A percentile compares a stretch with the other conserved stretches of the same genome.
These are phyloP conservation scores for Polygonum aviculare DNA, from an alignment of 148 eudicot genomes.

Conservation along the genomic window DNA sequence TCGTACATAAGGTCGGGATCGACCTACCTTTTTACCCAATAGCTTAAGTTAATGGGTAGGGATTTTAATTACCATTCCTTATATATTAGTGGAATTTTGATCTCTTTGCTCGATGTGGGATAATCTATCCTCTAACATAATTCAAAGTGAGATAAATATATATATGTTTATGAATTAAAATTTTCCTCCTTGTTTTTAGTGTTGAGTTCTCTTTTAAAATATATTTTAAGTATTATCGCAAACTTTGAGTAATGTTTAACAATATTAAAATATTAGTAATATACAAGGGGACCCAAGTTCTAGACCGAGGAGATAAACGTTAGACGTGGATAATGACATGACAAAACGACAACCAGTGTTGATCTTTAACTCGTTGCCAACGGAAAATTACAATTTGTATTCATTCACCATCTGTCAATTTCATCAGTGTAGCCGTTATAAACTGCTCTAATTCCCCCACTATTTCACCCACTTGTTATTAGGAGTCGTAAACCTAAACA, in stretches of 20 bases:
- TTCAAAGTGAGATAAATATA: too few species aligned
- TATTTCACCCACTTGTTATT: neutral
- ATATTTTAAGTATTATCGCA: too few species aligned
- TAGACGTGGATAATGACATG: neutral
- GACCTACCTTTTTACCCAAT: too few species aligned
- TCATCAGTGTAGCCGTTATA: conserved; percentile 1
- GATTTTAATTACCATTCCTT: too few species aligned
- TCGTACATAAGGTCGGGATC: too few species aligned
- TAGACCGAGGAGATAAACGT: neutral
- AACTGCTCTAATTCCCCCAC: neutral
- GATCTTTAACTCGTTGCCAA: neutral
- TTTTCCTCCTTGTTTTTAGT: neutral
- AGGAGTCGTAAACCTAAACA: neutral
- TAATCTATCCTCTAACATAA: too few species aligned
- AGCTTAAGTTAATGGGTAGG: too few species aligned
- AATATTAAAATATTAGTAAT: neutral
- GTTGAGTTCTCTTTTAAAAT: too few species aligned
- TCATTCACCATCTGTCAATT: neutral
- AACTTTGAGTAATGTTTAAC: too few species aligned
- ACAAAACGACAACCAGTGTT: neutral
- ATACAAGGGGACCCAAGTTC: neutral
- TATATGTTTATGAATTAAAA: too few species aligned
- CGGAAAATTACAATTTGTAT: conserved; percentile 3
- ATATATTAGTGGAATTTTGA: too few species aligned
- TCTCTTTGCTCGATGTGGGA: too few species aligned